These are phyloP conservation scores for Penicillium argentinense DNA, from an alignment of 495 filamentous ascomycete species.

Conservation along the genomic window DNA sequence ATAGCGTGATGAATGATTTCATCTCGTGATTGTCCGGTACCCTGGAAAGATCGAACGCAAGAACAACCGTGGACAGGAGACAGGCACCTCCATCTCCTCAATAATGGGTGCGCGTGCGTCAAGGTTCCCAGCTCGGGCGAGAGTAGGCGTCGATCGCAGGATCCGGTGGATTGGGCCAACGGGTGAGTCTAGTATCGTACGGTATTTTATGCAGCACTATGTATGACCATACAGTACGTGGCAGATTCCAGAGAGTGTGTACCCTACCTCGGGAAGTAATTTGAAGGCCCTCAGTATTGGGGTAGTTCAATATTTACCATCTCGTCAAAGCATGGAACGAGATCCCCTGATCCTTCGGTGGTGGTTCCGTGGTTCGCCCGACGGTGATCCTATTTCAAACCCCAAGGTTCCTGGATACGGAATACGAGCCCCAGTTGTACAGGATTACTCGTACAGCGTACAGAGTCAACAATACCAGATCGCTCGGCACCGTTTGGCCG, in stretches of 20 bases:
- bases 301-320: too few species aligned
- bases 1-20: too few species aligned
- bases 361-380: neutral
- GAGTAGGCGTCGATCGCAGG: constrained; percentile 20
- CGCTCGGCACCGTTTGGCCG: constrained; percentile 14
- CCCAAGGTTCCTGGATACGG: too few species aligned
- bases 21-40: neutral
- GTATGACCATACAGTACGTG: neutral
- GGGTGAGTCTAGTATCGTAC: constrained; percentile 12
- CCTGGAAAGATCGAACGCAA: neutral
- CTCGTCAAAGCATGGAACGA: too few species aligned
- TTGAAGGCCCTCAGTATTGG: too few species aligned
- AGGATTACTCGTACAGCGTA: neutral
- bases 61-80: neutral
- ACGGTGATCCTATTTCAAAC: neutral
- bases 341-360: neutral
- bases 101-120: constrained; percentile 10
- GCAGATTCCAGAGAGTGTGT: neutral
- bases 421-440: too few species aligned
- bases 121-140: constrained; percentile 13
- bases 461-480: neutral
- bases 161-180: constrained; percentile 27
- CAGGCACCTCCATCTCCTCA: neutral
- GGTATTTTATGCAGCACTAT: neutral
- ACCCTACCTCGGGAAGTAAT: too few species aligned